Conservation (phyloP, 1,139 yeast species). For the Chernovozyma aurita region DNA sequence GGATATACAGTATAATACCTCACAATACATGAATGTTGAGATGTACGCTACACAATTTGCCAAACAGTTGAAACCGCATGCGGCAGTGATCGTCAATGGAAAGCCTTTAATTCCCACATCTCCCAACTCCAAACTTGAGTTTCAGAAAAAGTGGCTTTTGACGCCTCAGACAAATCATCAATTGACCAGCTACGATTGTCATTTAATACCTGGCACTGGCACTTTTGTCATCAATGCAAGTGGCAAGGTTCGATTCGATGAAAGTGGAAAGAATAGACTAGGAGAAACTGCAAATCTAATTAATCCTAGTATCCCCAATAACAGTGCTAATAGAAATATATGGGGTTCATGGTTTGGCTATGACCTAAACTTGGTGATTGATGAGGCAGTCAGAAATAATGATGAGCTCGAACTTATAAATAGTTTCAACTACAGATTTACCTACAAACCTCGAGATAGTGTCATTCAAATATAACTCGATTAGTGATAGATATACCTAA, state of each 20-base stretch:
- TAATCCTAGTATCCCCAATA: constrained; percentile 9
- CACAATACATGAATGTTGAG: constrained; percentile 36
- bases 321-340: constrained; percentile 17
- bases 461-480: constrained; percentile 30
- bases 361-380: constrained; percentile 53
- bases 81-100: constrained; percentile 61
- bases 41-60: constrained; percentile 50
- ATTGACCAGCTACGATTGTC: constrained; percentile 60
- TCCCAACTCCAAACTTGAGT: constrained; percentile 47
- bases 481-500: no score
- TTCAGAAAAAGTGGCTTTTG: constrained; percentile 62
- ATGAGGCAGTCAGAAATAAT: constrained; percentile 45
- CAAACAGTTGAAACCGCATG: constrained; percentile 38
- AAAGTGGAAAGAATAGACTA: constrained; percentile 58
- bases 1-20: constrained; percentile 29
- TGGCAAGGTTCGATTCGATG: constrained; percentile 71
- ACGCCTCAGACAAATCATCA: constrained; percentile 62
- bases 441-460: constrained; percentile 58
- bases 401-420: constrained; percentile 44
- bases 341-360: constrained; percentile 75
- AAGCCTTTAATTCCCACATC: constrained; percentile 46
- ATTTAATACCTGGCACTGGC: constrained; percentile 67
- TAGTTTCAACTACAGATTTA: constrained; percentile 61
- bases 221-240: constrained; percentile 50
- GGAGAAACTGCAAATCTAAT: constrained; percentile 38